phyloP scores from a whole-genome alignment of 108 stramenopile genomes.

The Cylindrotheca fusiformis region DNA sequence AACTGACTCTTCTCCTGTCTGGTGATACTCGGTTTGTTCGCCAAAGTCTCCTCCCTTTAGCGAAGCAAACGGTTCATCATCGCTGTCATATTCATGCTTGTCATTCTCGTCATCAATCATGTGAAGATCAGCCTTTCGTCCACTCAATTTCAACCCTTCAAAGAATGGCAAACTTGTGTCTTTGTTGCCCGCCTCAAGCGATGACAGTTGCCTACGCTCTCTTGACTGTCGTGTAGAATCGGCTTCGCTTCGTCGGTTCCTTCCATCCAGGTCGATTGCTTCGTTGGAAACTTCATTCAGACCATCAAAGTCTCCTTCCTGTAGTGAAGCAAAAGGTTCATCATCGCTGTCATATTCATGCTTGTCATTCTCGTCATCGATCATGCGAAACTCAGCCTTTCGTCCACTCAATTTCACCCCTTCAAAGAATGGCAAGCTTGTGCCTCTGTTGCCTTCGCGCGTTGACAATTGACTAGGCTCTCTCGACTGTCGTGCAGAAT shows the following conservation, averaged over 20 bases:
- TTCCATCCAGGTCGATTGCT: not conserved
- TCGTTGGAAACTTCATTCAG: not conserved
- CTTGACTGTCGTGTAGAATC: not conserved
- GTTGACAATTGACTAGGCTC: not conserved
- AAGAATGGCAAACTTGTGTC: not conserved
- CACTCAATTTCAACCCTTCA: not conserved
- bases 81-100: too few relatives aligned
- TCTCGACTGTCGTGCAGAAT: not conserved
- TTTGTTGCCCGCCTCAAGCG: not conserved
- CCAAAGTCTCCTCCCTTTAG: too few relatives aligned
- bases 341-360: too few relatives aligned
- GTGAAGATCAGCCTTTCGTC: not conserved
- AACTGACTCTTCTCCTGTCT: too few relatives aligned
- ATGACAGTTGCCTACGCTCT: not conserved
- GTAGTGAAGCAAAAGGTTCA: too few relatives aligned
- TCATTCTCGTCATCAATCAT: not conserved
- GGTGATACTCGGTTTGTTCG: too few relatives aligned
- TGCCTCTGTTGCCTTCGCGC: not conserved
- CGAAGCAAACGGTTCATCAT: too few relatives aligned
- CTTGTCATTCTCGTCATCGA: too few relatives aligned
- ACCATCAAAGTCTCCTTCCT: too few relatives aligned
- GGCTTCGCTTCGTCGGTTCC: not conserved
- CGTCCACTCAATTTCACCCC: not conserved
- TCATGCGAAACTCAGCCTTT: not conserved
- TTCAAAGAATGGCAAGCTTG: not conserved